These are phyloP conservation scores for Entamoeba moshkovskii DNA, from an alignment of 208 protist species.

Conservation along the genomic window DNA sequence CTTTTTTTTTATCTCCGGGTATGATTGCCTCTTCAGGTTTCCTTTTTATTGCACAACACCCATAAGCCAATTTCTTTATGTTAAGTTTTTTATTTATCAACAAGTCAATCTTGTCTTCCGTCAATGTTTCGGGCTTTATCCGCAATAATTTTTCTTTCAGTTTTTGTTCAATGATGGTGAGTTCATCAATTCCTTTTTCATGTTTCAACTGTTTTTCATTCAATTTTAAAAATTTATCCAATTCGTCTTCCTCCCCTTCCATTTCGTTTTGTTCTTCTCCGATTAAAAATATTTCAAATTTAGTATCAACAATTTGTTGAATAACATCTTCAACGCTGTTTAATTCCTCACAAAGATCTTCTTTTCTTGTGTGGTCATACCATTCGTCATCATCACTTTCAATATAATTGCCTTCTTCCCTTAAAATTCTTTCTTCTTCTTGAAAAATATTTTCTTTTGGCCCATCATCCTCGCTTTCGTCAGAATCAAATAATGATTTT, in stretches of 20 bases:
- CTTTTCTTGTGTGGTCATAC: neutral
- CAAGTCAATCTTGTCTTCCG: neutral
- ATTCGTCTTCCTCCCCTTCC: neutral
- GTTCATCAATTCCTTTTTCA: neutral
- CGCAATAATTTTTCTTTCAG: neutral
- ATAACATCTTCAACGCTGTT: neutral
- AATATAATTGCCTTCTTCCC: neutral
- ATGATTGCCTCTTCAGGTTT: neutral
- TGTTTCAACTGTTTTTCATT: neutral
- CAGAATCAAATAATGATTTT: no score
- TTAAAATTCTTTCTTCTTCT: neutral
- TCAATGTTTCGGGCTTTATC: neutral
- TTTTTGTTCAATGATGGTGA: neutral
- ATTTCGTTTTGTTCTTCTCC: neutral
- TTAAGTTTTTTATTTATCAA: neutral
- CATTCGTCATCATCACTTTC: neutral
- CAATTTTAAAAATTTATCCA: neutral
- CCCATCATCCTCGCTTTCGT: no score
- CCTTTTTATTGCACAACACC: neutral
- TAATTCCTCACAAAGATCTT: neutral
- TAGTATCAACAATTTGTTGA: neutral
- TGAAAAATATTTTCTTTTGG: neutral
- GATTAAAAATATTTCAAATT: neutral
- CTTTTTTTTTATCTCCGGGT: neutral
- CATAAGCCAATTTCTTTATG: neutral